Base-by-base conservation (phyloP, 2,329 filamentous ascomycete genomes). In the Alternaria consortialis region DNA sequence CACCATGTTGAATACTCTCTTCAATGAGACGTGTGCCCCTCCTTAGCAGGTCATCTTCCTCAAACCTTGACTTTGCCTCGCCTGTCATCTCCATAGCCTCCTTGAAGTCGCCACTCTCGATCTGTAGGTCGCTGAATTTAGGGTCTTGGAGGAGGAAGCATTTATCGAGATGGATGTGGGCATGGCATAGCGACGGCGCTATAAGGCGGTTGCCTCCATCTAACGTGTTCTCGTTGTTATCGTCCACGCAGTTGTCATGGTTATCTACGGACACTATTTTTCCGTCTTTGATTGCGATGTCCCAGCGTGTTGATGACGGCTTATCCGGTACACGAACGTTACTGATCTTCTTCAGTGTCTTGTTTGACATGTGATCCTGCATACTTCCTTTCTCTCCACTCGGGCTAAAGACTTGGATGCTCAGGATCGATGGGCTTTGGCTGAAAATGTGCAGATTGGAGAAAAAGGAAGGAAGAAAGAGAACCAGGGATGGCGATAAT, bases 101-200 rank as follows among this genome's bases (percentile, higher is more conserved):
- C 1, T 80, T 73, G 74, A 92, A 92, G 34, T 86, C 84, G 42
- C 90, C 90, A 4, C 81, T 80, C 47, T 82, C 73, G 15, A 90
- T 87, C 39, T 86, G 82, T 13, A 91, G 80, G 66, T 90, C 84
- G 2, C 83, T 79, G 75, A 88, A 91, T 69, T 83, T 84, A 5
- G 85, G 83, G 65, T 87, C 82, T 20, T 82, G 86, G 9, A 90
- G 80, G 29, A 90, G 77, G 66, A 86, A 90, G 39, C 86, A 84
- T 71, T 90, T 90, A 76, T 92, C 90, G 29, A 92, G 82, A 71
- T 92, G 90, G 52, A 92, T 86, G 66, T 92, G 90, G 7, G 90
- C 89, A 71, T 92, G 90, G 66, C 89, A 91, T 3, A 92, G 82
- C 8, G 84, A 83, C 4, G 88, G 87, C 20, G 80, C 77, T 11